These are phyloP conservation scores for Henckelia pumila DNA, from an alignment of 257 asterid genomes.

Conservation along the genomic window DNA sequence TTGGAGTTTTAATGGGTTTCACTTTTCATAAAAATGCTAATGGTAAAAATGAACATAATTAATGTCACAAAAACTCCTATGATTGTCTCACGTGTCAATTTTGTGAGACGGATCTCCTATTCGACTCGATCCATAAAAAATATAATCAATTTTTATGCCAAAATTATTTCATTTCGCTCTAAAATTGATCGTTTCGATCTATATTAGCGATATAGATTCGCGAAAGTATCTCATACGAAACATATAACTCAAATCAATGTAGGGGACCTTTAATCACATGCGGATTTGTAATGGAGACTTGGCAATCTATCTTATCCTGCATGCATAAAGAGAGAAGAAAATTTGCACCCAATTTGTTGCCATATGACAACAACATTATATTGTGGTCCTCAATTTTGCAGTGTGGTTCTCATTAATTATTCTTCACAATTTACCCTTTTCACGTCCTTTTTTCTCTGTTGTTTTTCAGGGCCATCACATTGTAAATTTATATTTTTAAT, in stretches of 20 bases:
- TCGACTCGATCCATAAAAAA: no score
- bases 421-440: neutral
- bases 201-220: no score
- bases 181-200: no score
- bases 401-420: neutral
- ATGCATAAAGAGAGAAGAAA: neutral
- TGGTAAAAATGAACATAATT: no score
- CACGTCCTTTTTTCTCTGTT: slow-evolving; percentile 13
- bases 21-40: no score
- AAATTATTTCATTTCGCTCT: no score
- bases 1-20: neutral
- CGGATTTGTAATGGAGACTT: neutral
- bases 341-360: slow-evolving; percentile 17
- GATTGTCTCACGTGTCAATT: no score
- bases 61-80: no score
- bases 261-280: neutral
- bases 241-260: no score
- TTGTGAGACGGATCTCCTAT: no score
- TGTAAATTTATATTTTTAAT: slow-evolving; percentile 2
- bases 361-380: slow-evolving; percentile 15
- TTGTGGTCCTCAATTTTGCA: slow-evolving; percentile 25
- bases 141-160: no score
- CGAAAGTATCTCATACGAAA: no score
- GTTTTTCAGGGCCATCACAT: slow-evolving; percentile 27
- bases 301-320: neutral